A percentile compares a stretch with the other conserved stretches of the same genome.
Conservation (phyloP, 2,329 filamentous ascomycete species). For the Cladosporium sp. region DNA sequence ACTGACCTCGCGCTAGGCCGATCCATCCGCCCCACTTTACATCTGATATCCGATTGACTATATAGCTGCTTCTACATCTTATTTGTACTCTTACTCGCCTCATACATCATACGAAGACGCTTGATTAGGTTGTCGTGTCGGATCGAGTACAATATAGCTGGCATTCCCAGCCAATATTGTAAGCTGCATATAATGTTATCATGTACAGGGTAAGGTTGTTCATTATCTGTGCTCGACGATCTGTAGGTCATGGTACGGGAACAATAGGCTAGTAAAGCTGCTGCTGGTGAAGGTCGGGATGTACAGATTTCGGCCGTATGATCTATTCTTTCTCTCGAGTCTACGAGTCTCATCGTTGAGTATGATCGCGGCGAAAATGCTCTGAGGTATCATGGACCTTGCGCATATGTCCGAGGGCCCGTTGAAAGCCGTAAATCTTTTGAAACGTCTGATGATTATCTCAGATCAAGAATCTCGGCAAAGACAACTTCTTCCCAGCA, state of each 20-base stretch:
- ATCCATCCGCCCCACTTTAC: not conserved
- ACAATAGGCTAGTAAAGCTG: not conserved
- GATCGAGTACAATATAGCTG: too few relatives aligned
- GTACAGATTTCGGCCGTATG: not conserved
- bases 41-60: not conserved
- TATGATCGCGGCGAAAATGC: not conserved
- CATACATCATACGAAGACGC: too few relatives aligned
- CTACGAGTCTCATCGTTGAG: not conserved
- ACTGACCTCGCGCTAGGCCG: not conserved
- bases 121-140: too few relatives aligned
- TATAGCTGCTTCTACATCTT: not conserved
- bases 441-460: not conserved
- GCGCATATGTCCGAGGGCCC: not conserved
- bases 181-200: too few relatives aligned
- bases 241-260: not conserved
- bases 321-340: not conserved
- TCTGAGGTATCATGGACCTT: not conserved
- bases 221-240: too few relatives aligned
- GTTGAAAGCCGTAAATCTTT: not conserved
- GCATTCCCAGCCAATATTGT: too few relatives aligned
- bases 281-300: not conserved
- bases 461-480: too few relatives aligned
- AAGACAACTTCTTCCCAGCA: too few relatives aligned
- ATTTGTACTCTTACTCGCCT: too few relatives aligned
- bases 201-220: too few relatives aligned